phyloP scores from a whole-genome alignment of 441 rosid species.

The Arabidopsis lyrata region DNA sequence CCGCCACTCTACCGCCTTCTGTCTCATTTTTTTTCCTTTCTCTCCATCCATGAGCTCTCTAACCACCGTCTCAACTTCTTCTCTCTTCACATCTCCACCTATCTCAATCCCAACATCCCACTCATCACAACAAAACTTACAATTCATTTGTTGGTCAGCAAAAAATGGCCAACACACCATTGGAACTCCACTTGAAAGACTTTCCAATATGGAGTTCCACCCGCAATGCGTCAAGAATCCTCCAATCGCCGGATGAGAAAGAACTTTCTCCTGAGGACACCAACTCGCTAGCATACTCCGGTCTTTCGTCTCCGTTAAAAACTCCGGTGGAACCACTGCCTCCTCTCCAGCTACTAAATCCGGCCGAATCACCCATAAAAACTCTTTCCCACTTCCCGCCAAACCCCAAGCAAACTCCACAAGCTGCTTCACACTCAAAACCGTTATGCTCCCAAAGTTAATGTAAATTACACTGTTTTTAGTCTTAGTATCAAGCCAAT shows the following conservation, averaged over 20 bases:
- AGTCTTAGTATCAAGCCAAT: conserved; percentile 48
- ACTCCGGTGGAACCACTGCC: conserved; percentile 44
- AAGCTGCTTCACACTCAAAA: conserved; percentile 41
- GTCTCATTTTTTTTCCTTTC: conserved; percentile 49
- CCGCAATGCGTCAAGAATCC: conserved; percentile 59
- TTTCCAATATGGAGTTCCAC: conserved; percentile 55
- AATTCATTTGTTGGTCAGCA: conserved; percentile 52
- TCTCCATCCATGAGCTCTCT: conserved; percentile 52
- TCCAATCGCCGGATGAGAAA: conserved; percentile 49
- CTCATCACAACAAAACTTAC: conserved; percentile 41
- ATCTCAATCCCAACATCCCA: conserved; percentile 55
- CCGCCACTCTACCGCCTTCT: conserved; percentile 49
- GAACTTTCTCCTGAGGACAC: conserved; percentile 57
- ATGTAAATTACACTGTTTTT: conserved; percentile 47
- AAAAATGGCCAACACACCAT: conserved; percentile 61
- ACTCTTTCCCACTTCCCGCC: conserved; percentile 38
- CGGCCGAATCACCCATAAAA: conserved; percentile 56
- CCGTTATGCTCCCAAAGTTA: conserved; percentile 57
- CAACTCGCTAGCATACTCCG: conserved; percentile 46
- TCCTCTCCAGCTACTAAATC: conserved; percentile 46
- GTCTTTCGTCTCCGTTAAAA: conserved; percentile 39
- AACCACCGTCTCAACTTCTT: conserved; percentile 47
- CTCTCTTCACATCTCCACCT: conserved; percentile 43
- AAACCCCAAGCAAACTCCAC: conserved; percentile 56
- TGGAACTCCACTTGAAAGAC: conserved; percentile 43